Percentiles rank a stretch among this genome's conserved stretches.
phyloP scores from a whole-genome alignment of 768 basidiomycete genomes.

The Calvatia gigantea region DNA sequence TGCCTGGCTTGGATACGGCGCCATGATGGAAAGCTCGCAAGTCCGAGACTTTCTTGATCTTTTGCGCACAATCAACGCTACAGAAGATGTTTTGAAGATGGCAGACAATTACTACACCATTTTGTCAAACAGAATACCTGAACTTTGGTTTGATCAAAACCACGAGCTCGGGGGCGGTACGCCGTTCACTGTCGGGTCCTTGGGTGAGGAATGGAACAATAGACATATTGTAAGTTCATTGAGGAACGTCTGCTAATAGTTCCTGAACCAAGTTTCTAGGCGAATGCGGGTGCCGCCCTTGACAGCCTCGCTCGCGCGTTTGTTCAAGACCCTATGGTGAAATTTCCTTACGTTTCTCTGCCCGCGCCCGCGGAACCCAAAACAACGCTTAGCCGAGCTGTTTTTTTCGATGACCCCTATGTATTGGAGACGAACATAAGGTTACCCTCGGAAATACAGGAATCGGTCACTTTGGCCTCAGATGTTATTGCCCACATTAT shows the following conservation, averaged over 20 bases:
- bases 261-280: conserved; percentile 25
- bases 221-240: conserved; percentile 45
- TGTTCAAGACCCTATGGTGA: neutral
- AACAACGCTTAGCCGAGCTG: conserved; percentile 25
- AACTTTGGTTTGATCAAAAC: conserved; percentile 65
- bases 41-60: conserved; percentile 47
- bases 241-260: neutral
- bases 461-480: conserved; percentile 22
- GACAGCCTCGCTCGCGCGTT: conserved; percentile 25
- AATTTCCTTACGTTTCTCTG: conserved; percentile 24
- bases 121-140: conserved; percentile 50
- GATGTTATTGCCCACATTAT: conserved; percentile 43
- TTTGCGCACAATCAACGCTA: conserved; percentile 37
- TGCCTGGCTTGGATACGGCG: conserved; percentile 66
- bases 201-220: conserved; percentile 56
- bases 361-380: conserved; percentile 8
- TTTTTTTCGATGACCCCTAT: conserved; percentile 43
- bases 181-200: conserved; percentile 57
- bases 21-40: conserved; percentile 43
- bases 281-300: conserved; percentile 42
- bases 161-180: conserved; percentile 56
- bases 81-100: conserved; percentile 54
- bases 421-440: conserved; percentile 51
- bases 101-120: conserved; percentile 70
- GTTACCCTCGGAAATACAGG: conserved; percentile 31